Conservation (phyloP, 2,329 filamentous ascomycete genomes). For the Hirsutella rhossiliensis region DNA sequence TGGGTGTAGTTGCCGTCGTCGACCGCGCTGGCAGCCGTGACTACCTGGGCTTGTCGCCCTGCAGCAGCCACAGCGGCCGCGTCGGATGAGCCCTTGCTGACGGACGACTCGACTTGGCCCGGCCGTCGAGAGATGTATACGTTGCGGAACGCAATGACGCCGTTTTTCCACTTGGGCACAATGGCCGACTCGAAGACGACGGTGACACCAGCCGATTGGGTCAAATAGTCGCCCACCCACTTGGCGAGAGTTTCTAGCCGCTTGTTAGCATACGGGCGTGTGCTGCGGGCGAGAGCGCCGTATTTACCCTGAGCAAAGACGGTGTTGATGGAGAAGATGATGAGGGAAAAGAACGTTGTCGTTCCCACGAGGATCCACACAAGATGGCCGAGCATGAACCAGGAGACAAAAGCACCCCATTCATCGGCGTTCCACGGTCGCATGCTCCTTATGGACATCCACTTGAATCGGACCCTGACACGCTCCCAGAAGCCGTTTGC, state of each 20-base stretch:
- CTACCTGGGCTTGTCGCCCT: conserved; percentile 37
- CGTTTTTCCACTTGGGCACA: conserved; percentile 88
- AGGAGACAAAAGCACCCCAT: conserved; percentile 87
- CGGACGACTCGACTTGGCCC: conserved; percentile 67
- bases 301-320: conserved; percentile 78
- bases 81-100: conserved; percentile 84
- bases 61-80: conserved; percentile 80
- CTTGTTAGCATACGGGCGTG: conserved; percentile 8
- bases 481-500: conserved; percentile 90
- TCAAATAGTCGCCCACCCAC: conserved; percentile 92
- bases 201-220: conserved; percentile 81
- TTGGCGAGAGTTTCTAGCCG: conserved; percentile 71
- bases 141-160: conserved; percentile 92
- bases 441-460: conserved; percentile 89
- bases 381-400: conserved; percentile 87
- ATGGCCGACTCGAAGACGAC: conserved; percentile 97
- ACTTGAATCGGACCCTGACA: conserved; percentile 87
- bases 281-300: not conserved
- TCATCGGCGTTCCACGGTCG: conserved; percentile 93
- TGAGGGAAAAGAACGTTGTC: conserved; percentile 88
- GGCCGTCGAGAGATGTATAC: conserved; percentile 90
- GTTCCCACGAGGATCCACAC: conserved; percentile 95
- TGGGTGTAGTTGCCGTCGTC: conserved; percentile 97
- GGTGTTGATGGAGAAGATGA: conserved; percentile 88
- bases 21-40: conserved; percentile 21